Conservation (phyloP, 164 flowering plant genomes). For the Warburgia ugandensis region DNA sequence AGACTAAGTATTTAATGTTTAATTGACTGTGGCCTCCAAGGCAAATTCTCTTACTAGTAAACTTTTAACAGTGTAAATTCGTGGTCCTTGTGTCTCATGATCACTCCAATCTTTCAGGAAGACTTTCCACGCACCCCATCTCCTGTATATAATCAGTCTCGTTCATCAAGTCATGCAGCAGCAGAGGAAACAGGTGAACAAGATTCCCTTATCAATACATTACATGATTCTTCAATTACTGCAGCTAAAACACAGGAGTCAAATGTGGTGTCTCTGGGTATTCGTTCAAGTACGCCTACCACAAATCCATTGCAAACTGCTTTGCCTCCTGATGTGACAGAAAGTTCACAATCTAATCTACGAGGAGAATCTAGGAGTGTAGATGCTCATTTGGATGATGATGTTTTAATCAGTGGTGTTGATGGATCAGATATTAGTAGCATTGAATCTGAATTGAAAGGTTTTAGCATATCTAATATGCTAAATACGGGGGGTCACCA, state of each 20-base stretch:
- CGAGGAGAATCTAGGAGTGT: conserved; percentile 22
- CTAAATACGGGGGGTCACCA: conserved; percentile 15
- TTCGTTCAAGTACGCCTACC: conserved; percentile 12
- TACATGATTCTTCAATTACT: conserved; percentile 27
- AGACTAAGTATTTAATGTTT: too few relatives aligned
- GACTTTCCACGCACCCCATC: conserved; percentile 77
- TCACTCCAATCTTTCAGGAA: conserved; percentile 32
- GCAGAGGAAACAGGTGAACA: conserved; percentile 38
- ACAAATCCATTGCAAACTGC: too few relatives aligned
- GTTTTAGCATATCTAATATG: conserved; percentile 22
- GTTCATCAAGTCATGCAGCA: conserved; percentile 28
- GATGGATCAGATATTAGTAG: conserved; percentile 17
- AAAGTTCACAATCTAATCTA: conserved; percentile 14
- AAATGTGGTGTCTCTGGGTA: conserved; percentile 13
- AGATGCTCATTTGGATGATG: conserved; percentile 20
- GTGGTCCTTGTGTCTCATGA: neutral
- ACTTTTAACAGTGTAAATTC: too few relatives aligned
- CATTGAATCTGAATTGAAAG: conserved; percentile 28
- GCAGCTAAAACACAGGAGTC: conserved; percentile 19
- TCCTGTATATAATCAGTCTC: conserved; percentile 59
- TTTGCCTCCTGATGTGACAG: conserved; percentile 19
- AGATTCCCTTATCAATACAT: conserved; percentile 26
- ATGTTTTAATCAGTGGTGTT: conserved; percentile 13
- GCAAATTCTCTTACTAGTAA: too few relatives aligned
- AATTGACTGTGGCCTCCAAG: too few relatives aligned